phyloP scores from a whole-genome alignment of 805 yeast genomes.

The Candida wancherniae region DNA sequence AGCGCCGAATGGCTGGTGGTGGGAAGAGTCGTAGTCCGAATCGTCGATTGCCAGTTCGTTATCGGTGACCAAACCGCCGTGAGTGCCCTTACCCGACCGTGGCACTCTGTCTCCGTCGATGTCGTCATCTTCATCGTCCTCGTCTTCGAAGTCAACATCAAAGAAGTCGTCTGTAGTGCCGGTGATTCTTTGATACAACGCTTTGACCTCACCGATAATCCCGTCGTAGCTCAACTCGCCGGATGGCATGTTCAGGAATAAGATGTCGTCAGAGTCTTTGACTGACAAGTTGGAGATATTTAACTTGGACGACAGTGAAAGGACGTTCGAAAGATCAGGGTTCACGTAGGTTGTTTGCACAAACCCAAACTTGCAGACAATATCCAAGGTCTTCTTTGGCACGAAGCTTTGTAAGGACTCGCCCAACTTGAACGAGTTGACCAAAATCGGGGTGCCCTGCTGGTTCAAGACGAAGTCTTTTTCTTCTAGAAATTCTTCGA shows the following conservation, averaged over 20 bases:
- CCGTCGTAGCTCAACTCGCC: conserved; percentile 91
- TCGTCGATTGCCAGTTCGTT: conserved; percentile 19
- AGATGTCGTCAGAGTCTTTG: conserved; percentile 20
- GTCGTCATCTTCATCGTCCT: conserved; percentile 51
- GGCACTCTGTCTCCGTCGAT: too few relatives aligned
- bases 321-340: conserved; percentile 36
- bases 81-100: conserved; percentile 3
- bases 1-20: conserved; percentile 42
- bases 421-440: conserved; percentile 81
- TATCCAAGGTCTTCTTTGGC: conserved; percentile 61
- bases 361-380: conserved; percentile 39
- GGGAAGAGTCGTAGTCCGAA: conserved; percentile 22
- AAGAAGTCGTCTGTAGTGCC: conserved; percentile 96
- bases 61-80: conserved; percentile 10
- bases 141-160: conserved; percentile 95
- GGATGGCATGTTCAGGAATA: conserved; percentile 62
- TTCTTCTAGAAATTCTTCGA: conserved; percentile 37
- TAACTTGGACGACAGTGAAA: conserved; percentile 23
- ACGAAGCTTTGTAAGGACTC: conserved; percentile 79
- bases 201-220: conserved; percentile 72
- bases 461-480: conserved; percentile 33
- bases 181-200: conserved; percentile 70
- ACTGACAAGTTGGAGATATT: conserved; percentile 19
- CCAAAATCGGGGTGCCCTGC: conserved; percentile 55
- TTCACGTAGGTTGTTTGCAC: conserved; percentile 34